A percentile compares a stretch with the other conserved stretches of the same genome.
Evolutionary conservation across 768 basidiomycete genomes (phyloP).

Genomic region (Boletus fagicola): DNA sequence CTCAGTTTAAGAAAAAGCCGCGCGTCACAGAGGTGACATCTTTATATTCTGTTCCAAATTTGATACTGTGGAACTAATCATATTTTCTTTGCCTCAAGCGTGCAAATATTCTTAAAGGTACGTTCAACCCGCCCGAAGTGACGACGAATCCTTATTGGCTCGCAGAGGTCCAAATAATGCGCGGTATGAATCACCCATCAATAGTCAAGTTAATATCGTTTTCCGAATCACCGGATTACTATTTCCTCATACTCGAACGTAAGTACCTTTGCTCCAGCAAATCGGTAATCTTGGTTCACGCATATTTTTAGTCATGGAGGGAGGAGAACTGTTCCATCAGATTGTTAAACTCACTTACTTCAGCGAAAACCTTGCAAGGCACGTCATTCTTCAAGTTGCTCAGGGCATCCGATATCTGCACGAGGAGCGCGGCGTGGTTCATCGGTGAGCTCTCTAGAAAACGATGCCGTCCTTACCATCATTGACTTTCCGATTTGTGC

Average conservation of each 20-base stretch:
- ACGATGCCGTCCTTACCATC: neutral
- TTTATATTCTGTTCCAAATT: slow-evolving; percentile 20
- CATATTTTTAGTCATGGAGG: slow-evolving; percentile 76
- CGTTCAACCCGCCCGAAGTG: neutral
- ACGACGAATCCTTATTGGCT: slow-evolving; percentile 3
- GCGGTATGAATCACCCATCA: slow-evolving; percentile 86
- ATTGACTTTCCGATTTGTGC: neutral
- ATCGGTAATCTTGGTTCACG: slow-evolving; percentile 10
- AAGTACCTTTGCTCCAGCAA: slow-evolving; percentile 32
- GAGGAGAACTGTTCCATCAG: slow-evolving; percentile 97
- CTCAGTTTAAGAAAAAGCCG: slow-evolving; percentile 95
- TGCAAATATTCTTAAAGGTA: slow-evolving; percentile 94
- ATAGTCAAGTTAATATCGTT: slow-evolving; percentile 92
- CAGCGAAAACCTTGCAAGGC: slow-evolving; percentile 93
- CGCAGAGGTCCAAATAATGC: slow-evolving; percentile 98
- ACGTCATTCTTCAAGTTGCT: slow-evolving; percentile 95
- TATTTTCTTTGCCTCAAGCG: slow-evolving; percentile 52
- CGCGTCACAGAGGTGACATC: slow-evolving; percentile 90
- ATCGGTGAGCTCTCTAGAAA: slow-evolving; percentile 51
- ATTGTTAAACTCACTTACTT: slow-evolving; percentile 99
- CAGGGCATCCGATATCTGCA: slow-evolving; percentile 93
- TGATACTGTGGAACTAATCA: slow-evolving; percentile 18
- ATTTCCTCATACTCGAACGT: slow-evolving; percentile 93
- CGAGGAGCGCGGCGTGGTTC: slow-evolving; percentile 96
- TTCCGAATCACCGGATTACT: slow-evolving; percentile 89